These are phyloP conservation scores for Jackrogersella minutella DNA, from an alignment of 495 filamentous ascomycete genomes.

Conservation along the genomic window DNA sequence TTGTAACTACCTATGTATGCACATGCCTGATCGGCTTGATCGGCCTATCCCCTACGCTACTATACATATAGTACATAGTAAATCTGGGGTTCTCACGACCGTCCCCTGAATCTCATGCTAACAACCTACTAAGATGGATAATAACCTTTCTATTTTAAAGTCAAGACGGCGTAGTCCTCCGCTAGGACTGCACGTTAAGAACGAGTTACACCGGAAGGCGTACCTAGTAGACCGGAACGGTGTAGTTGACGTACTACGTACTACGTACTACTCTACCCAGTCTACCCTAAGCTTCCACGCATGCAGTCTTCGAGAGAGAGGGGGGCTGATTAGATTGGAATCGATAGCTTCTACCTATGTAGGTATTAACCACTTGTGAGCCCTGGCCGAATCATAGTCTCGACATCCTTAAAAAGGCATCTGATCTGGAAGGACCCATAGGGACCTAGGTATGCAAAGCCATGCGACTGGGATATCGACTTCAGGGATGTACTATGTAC, in stretches of 20 bases:
- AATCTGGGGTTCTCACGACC: background rate
- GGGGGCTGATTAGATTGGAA: slow-evolving; percentile 17
- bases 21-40: too few relatives aligned
- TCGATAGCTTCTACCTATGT: slow-evolving; percentile 15
- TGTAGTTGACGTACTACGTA: background rate
- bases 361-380: background rate
- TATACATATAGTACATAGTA: too few relatives aligned
- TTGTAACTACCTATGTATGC: too few relatives aligned
- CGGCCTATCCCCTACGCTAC: too few relatives aligned
- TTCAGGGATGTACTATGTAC: slow-evolving; percentile 31
- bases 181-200: background rate
- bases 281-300: background rate
- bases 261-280: too few relatives aligned
- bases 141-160: too few relatives aligned
- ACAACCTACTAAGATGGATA: background rate
- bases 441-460: background rate
- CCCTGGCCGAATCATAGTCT: slow-evolving; percentile 9
- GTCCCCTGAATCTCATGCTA: background rate
- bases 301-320: slow-evolving; percentile 4
- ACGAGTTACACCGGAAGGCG: background rate
- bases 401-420: slow-evolving; percentile 24
- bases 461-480: slow-evolving; percentile 17
- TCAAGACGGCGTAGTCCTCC: too few relatives aligned
- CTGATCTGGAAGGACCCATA: slow-evolving; percentile 21
- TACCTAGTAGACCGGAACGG: background rate